Base-by-base conservation (phyloP, 129 eudicot genomes). In the Smallanthus sonchifolius region DNA sequence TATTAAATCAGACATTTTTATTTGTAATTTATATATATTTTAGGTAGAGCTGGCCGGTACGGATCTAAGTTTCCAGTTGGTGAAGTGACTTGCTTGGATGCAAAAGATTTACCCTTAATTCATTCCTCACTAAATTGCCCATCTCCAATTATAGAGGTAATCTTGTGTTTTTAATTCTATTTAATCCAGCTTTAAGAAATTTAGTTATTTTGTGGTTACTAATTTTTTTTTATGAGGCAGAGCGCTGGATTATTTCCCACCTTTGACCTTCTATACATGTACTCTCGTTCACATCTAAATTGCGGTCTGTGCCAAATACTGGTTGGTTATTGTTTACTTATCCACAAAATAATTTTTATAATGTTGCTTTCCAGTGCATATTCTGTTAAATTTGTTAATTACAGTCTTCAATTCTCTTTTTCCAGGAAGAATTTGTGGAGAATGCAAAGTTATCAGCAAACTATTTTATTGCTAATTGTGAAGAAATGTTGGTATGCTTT, bases 21-120 rank as follows among this genome's bases (percentile, higher is more conserved):
- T 66, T 4, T 45, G 7, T 72, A 14, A 6, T 45, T 17, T 68
- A 24, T 42, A 3, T 70, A 49, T 49, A 60, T 54, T 73, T 80
- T 75, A 94, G 98, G 98, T 34, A 86, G 98, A 84, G 98, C 98
- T 82, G 98, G 98, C 13, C 88, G 98, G 67, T 94, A 77, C 73
- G 94, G 88, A 79, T 94, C 98, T 70, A 83, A 82, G 62, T 94
- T 71, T 80, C 96, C 98, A 63, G 84, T 76, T 51, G 98, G 98
- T 47, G 93, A 94, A 86, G 98, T 94, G 48, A 94, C 97, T 72
- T 94, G 98, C 83, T 78, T 91, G 38, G 77, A 82, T 64, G 63
- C 74, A 20, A 72, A 80, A 11, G 97, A 94, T 81, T 73, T 94
- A 44, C 90, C 97, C 24, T 83, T 94, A 54, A 89, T 94, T 79